Evolutionary conservation across 2,329 filamentous ascomycete genomes (phyloP).

Genomic region (Colletotrichum plurivorum): DNA sequence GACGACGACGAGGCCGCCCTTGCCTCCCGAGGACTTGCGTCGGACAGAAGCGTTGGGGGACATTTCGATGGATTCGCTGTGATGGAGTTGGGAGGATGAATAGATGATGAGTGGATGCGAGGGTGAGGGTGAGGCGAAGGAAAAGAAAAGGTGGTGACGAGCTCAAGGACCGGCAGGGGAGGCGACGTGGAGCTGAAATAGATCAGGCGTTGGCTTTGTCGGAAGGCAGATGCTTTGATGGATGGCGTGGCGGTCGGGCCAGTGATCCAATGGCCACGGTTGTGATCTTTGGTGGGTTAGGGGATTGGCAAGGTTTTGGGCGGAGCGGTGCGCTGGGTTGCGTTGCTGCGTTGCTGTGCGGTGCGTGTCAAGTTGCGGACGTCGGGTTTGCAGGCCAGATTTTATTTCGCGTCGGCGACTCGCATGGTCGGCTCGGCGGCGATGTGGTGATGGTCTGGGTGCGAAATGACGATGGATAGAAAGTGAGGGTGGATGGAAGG

Average conservation of each 20-base stretch:
- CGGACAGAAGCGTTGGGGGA: slow-evolving; percentile 37
- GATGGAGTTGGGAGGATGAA: slow-evolving; percentile 1
- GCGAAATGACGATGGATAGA: slow-evolving; percentile 32
- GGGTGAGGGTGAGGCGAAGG: slow-evolving; percentile 7
- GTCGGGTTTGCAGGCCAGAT: slow-evolving; percentile 31
- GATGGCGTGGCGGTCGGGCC: slow-evolving; percentile 40
- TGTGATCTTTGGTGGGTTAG: slow-evolving; percentile 32
- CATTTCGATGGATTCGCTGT: slow-evolving; percentile 36
- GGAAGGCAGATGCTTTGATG: slow-evolving; percentile 35
- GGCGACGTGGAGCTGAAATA: slow-evolving; percentile 22
- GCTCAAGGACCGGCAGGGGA: slow-evolving; percentile 17
- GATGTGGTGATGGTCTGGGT: slow-evolving; percentile 40
- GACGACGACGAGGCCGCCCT: slow-evolving; percentile 60
- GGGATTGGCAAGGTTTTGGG: slow-evolving; percentile 34
- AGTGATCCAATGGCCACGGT: slow-evolving; percentile 36
- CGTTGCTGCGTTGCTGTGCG: slow-evolving; percentile 5
- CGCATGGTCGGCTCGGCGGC: slow-evolving; percentile 33
- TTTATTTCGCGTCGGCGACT: slow-evolving; percentile 39
- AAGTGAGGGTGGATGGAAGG: slow-evolving; percentile 41
- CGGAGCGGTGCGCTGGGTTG: slow-evolving; percentile 16
- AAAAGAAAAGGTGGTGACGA: slow-evolving; percentile 15
- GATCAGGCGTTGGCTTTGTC: slow-evolving; percentile 37
- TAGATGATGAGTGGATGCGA: not conserved
- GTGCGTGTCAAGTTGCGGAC: slow-evolving; percentile 14
- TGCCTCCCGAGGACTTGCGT: slow-evolving; percentile 42